phyloP scores from a whole-genome alignment of 2,329 filamentous ascomycete genomes.

The Monascus ruber region DNA sequence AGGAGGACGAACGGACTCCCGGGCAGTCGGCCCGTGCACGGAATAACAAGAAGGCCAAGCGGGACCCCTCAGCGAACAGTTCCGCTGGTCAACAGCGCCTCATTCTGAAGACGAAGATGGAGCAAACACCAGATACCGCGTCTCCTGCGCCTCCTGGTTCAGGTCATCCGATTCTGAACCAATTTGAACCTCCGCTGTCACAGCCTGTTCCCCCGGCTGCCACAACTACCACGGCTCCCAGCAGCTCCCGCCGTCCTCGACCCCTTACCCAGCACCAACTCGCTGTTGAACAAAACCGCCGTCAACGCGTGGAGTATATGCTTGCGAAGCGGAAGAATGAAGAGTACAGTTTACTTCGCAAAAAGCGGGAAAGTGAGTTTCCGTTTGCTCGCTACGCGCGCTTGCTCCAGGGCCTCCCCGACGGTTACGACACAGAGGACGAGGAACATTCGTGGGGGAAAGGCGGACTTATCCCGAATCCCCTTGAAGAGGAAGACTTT shows the following conservation, averaged over 20 bases:
- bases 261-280: constrained; percentile 40
- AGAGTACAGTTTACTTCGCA: constrained; percentile 25
- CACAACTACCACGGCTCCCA: constrained; percentile 2
- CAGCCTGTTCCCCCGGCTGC: constrained; percentile 10
- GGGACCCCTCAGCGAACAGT: constrained; percentile 25
- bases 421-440: constrained; percentile 37
- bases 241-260: constrained; percentile 28
- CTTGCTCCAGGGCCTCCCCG: constrained; percentile 31
- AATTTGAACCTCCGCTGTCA: constrained; percentile 25
- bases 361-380: constrained; percentile 27
- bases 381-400: constrained; percentile 31
- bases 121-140: constrained; percentile 29
- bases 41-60: constrained; percentile 26
- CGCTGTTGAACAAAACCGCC: constrained; percentile 38
- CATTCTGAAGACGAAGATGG: constrained; percentile 34
- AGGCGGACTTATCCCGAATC: constrained; percentile 31
- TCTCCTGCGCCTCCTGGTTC: constrained; percentile 34
- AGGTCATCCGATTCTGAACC: constrained; percentile 30
- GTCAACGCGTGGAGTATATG: constrained; percentile 37
- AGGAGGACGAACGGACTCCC: constrained; percentile 30
- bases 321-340: constrained; percentile 32
- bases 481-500: constrained; percentile 34
- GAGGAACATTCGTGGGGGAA: constrained; percentile 32
- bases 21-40: constrained; percentile 26
- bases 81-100: constrained; percentile 29